Evolutionary conservation across 2,329 filamentous ascomycete species (phyloP), one percentile per base, ranked within the genome.

Genomic region (Aspergillus sp.): DNA sequence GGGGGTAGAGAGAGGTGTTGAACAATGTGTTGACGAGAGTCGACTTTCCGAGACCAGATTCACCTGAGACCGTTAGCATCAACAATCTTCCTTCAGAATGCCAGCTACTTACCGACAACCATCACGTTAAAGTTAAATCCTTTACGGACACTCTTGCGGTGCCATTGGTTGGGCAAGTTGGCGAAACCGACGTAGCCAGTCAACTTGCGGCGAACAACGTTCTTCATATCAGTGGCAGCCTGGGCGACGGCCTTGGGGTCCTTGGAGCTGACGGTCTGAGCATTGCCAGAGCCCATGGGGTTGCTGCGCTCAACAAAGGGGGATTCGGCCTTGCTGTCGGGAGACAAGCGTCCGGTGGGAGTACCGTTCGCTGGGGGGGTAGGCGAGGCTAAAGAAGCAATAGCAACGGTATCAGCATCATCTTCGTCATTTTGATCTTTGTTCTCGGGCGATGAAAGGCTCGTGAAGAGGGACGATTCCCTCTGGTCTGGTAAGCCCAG

Each of bases 41-140:
- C 45, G 93, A 98, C 81, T 98, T 98, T 79, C 93, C 93, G 60
- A 98, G 83, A 59, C 93, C 93, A 68, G 93, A 98, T 84, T 98
- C 93, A 82, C 93, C 93, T 97, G 30, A 59, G 17, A 27, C 32
- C 9, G 17, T 44, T 12, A 44, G 22, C 32, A 30, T 30, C 30
- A 2, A 2, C 5, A 17, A 9, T 12, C 10, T 22, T 4, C 6
- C 6, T 2, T 13, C 9, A n/a, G 17, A n/a, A 30, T 12, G 12
- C 15, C 15, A 15, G 17, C 22, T 27, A 85, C 90, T 67, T 80
- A 97, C 93, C 93, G 74, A 98, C 93, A 74, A 98, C 93, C 93
- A 98, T 98, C 61, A 98, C 93, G 70, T 98, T 98, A 81, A 98
- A 98, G 82, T 97, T 98, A 83, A 98, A 98, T 53, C 93, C 93